A percentile compares a stretch with the other conserved stretches of the same genome.
phyloP scores from a whole-genome alignment of 2,329 filamentous ascomycete genomes.

The Fusarium mangiferae region DNA sequence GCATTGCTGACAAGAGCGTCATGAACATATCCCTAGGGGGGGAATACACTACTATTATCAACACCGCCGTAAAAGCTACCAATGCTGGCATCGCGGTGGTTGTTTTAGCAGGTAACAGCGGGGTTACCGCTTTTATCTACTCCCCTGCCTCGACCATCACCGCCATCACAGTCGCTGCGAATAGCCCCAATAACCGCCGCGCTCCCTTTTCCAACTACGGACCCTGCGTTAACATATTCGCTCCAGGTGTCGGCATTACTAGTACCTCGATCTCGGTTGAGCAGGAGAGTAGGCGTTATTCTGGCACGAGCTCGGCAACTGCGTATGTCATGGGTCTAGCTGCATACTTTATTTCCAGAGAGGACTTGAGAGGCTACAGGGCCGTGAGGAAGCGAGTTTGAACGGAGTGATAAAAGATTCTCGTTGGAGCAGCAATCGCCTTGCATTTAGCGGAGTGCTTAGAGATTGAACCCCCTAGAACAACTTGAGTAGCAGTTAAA shows the following conservation, averaged over 20 bases:
- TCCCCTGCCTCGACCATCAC: not conserved
- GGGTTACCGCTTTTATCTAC: too few species aligned
- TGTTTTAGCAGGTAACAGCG: too few species aligned
- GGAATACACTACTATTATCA: too few species aligned
- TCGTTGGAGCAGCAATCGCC: too few species aligned
- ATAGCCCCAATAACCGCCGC: not conserved
- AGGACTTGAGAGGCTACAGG: not conserved
- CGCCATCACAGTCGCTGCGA: constrained; percentile 12
- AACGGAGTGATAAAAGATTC: too few species aligned
- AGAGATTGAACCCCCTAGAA: too few species aligned
- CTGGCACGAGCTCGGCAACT: constrained; percentile 1
- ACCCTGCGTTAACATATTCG: not conserved
- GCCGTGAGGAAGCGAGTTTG: too few species aligned
- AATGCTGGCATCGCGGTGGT: not conserved
- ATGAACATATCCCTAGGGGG: too few species aligned
- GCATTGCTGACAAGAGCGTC: too few species aligned
- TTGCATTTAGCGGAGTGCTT: too few species aligned
- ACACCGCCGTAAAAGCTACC: not conserved
- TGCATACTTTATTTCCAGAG: not conserved
- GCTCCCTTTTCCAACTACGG: constrained; percentile 2
- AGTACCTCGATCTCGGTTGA: too few species aligned
- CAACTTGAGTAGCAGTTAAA: too few species aligned
- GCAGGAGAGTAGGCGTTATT: not conserved
- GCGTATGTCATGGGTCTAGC: not conserved
- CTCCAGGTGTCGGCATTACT: not conserved